Conservation (phyloP, 1,284 basidiomycete genomes). For the Coniophora puteana region DNA sequence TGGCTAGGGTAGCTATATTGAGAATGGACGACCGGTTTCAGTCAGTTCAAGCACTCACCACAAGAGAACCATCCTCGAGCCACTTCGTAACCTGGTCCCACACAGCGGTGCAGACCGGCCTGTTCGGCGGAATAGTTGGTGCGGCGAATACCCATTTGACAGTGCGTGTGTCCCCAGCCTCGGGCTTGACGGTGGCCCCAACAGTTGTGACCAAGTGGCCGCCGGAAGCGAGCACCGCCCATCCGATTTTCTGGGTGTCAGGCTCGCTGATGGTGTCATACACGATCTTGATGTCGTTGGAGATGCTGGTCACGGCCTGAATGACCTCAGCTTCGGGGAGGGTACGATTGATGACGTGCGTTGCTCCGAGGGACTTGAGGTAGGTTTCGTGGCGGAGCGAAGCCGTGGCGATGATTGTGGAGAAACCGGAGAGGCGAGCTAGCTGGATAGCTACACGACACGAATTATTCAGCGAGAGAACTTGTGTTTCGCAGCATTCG, state of each 20-base stretch:
- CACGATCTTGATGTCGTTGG: slow-evolving; percentile 17
- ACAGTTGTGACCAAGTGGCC: slow-evolving; percentile 19
- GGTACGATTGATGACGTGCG: slow-evolving; percentile 27
- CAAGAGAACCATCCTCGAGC: slow-evolving; percentile 32
- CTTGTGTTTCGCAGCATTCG: not conserved
- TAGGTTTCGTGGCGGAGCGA: slow-evolving; percentile 27
- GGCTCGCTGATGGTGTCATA: slow-evolving; percentile 12
- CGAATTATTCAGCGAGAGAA: not conserved
- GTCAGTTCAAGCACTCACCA: slow-evolving; percentile 30
- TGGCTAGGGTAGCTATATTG: slow-evolving; percentile 31
- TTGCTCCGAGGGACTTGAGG: slow-evolving; percentile 32
- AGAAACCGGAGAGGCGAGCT: slow-evolving; percentile 27
- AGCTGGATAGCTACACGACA: slow-evolving; percentile 30
- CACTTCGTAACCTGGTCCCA: slow-evolving; percentile 28
- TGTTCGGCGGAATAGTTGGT: slow-evolving; percentile 19
- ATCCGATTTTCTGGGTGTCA: slow-evolving; percentile 21
- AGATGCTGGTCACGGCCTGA: slow-evolving; percentile 5
- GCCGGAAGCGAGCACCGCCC: slow-evolving; percentile 16
- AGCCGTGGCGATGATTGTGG: slow-evolving; percentile 28
- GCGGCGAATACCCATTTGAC: slow-evolving; percentile 23
- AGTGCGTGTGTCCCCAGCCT: slow-evolving; percentile 21
- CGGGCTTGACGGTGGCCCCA: slow-evolving; percentile 17
- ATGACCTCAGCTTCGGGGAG: slow-evolving; percentile 1
- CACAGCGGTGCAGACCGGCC: slow-evolving; percentile 18
- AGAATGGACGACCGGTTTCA: too few species aligned